Percentiles rank a stretch among this genome's conserved stretches.
Conservation (phyloP, 2,329 filamentous ascomycete genomes). For the Pseudogymnoascus sp. region DNA sequence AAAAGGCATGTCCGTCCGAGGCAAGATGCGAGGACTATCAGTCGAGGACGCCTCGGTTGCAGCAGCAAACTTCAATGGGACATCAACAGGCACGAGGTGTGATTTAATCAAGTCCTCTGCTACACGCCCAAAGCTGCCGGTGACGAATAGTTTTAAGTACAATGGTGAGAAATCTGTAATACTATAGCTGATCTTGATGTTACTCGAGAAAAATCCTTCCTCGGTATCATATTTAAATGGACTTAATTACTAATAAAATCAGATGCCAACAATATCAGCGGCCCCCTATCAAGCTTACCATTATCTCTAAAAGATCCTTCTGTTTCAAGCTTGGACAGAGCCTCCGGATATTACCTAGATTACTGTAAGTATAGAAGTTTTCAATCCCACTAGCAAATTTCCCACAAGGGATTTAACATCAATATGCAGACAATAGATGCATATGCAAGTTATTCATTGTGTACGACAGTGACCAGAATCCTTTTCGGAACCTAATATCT, state of each 20-base stretch:
- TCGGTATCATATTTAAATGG: neutral
- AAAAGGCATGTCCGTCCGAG: constrained; percentile 32
- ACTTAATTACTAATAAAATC: neutral
- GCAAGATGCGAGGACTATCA: constrained; percentile 19
- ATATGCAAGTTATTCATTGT: constrained; percentile 34
- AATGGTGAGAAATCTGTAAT: neutral
- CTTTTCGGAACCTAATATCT: constrained; percentile 30
- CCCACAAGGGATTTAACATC: neutral
- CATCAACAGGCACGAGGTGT: neutral
- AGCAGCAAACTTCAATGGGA: neutral
- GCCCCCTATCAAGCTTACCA: neutral
- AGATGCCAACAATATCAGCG: neutral
- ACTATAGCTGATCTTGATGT: neutral
- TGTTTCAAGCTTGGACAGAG: neutral
- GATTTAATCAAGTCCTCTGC: neutral
- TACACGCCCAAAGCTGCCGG: neutral
- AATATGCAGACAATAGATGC: constrained; percentile 28
- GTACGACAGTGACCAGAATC: constrained; percentile 33
- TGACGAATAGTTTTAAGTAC: neutral
- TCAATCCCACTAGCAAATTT: neutral
- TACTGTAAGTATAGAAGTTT: neutral
- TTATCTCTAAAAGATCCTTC: neutral
- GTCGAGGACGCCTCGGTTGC: neutral
- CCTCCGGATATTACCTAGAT: neutral
- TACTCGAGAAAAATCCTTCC: neutral